Conservation (phyloP, 164 flowering plant species). For the Berberis vulgaris region DNA sequence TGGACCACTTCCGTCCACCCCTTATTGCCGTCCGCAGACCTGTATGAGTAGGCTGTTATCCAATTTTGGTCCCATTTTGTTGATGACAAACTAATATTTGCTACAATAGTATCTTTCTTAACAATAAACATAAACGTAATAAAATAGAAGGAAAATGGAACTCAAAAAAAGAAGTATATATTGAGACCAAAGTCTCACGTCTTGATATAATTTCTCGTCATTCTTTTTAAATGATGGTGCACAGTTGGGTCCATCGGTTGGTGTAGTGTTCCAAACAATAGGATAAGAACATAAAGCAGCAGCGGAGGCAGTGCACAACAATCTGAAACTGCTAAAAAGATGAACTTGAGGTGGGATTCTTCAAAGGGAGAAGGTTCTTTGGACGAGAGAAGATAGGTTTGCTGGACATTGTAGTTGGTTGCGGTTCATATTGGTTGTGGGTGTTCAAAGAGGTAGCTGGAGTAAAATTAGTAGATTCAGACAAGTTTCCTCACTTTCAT, state of each 20-base stretch:
- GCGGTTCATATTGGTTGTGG: background rate
- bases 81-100: slow-evolving; percentile 5
- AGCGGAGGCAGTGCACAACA: background rate
- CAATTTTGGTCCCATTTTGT: slow-evolving; percentile 19
- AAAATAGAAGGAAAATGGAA: no score
- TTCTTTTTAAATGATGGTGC: background rate
- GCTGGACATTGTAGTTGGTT: slow-evolving; percentile 11
- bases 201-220: no score
- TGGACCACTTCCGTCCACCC: slow-evolving; percentile 23
- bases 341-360: background rate
- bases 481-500: background rate
- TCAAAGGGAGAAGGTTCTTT: no score
- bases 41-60: slow-evolving; percentile 9
- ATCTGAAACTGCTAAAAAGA: background rate
- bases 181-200: background rate
- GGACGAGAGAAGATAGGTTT: no score
- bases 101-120: background rate
- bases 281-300: background rate
- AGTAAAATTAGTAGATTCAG: slow-evolving; percentile 3
- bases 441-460: slow-evolving; percentile 9
- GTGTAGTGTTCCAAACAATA: background rate
- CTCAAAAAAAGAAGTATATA: no score
- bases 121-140: background rate
- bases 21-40: slow-evolving; percentile 16
- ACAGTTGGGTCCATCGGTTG: background rate